These are phyloP conservation scores for Ramichloridium luteum DNA, from an alignment of 2,329 filamentous ascomycete genomes.

Conservation along the genomic window DNA sequence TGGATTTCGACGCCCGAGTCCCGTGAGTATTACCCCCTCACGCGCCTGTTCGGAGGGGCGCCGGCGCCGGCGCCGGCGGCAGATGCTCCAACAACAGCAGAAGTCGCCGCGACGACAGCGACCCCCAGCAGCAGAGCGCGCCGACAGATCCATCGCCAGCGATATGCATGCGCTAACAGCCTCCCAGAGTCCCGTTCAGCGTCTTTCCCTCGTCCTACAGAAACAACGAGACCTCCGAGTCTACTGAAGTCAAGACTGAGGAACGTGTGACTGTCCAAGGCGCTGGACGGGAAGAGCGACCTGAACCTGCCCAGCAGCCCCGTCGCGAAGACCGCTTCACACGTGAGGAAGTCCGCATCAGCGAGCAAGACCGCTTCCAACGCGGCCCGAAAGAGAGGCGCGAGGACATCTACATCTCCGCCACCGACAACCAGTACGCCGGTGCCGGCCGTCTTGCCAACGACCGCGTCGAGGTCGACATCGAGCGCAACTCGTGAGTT, in stretches of 20 bases:
- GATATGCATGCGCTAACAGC: too few relatives aligned
- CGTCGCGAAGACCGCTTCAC: constrained; percentile 55
- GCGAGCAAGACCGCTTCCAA: constrained; percentile 63
- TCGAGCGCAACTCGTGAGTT: constrained; percentile 42
- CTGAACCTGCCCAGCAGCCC: constrained; percentile 55
- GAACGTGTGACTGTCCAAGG: constrained; percentile 67
- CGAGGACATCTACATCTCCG: constrained; percentile 18
- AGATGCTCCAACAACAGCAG: too few relatives aligned
- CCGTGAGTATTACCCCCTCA: constrained; percentile 35
- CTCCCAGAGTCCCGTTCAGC: constrained; percentile 74
- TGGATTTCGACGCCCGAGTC: constrained; percentile 99
- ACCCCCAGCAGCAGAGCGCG: background rate
- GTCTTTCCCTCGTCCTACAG: constrained; percentile 98
- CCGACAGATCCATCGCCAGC: constrained; percentile 1
- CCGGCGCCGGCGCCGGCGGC: too few relatives aligned
- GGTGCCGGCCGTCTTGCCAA: constrained; percentile 12
- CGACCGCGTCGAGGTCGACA: constrained; percentile 28
- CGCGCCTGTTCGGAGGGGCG: too few relatives aligned
- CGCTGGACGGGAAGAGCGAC: constrained; percentile 96
- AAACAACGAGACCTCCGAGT: constrained; percentile 51
- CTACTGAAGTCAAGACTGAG: constrained; percentile 72
- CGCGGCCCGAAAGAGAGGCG: constrained; percentile 43
- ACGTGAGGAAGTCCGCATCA: constrained; percentile 71
- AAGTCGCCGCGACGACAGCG: too few relatives aligned
- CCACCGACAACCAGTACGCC: constrained; percentile 23